Conservation (phyloP, 176 grass and related monocot genomes). For the Ensete glaucum region DNA sequence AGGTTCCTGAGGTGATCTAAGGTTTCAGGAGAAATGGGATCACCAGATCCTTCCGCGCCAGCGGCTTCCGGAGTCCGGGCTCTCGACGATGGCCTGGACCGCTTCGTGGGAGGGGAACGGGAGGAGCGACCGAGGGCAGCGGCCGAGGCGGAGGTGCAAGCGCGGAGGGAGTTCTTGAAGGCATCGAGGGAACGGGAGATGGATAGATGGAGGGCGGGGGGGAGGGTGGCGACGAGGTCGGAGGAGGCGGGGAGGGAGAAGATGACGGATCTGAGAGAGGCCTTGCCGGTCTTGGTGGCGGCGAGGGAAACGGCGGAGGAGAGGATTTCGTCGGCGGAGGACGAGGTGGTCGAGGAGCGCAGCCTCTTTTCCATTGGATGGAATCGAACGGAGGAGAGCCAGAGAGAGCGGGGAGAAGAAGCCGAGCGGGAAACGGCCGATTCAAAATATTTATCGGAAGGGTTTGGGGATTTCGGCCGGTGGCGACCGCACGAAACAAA, state of each 20-base stretch:
- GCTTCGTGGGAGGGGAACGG: conserved; percentile 40
- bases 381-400: background rate
- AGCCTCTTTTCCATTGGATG: background rate
- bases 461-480: no score
- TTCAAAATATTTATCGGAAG: background rate
- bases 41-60: background rate
- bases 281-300: conserved; percentile 6
- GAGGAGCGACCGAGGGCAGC: conserved; percentile 26
- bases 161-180: conserved; percentile 23
- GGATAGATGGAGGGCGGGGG: conserved; percentile 28
- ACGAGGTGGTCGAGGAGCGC: background rate
- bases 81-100: conserved; percentile 32
- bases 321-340: conserved; percentile 30
- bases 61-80: conserved; percentile 13
- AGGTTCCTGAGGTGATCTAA: conserved; percentile 16
- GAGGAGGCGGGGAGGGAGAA: conserved; percentile 33
- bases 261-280: conserved; percentile 27
- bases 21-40: conserved; percentile 1
- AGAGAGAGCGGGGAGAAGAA: background rate
- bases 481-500: no score
- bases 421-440: background rate
- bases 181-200: conserved; percentile 16
- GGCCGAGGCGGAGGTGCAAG: background rate
- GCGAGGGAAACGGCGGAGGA: conserved; percentile 22
- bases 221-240: conserved; percentile 35